These are phyloP conservation scores for Boletus speciosus DNA, from an alignment of 768 basidiomycete genomes.

Conservation along the genomic window DNA sequence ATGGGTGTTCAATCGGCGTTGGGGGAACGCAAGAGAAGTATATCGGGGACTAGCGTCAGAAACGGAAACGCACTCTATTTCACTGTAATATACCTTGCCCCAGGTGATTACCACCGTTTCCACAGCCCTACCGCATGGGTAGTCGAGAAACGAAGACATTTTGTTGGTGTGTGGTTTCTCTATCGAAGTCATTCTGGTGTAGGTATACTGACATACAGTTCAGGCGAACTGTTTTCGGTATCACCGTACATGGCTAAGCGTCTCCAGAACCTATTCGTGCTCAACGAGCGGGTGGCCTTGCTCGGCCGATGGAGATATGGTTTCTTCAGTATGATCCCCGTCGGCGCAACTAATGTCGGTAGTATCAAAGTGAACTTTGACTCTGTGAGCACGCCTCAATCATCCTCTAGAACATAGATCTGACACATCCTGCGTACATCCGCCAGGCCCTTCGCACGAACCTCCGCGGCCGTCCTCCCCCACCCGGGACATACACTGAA, in stretches of 20 bases:
- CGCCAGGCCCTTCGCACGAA: conserved; percentile 85
- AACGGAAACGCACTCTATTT: conserved; percentile 88
- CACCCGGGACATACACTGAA: conserved; percentile 85
- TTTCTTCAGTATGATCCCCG: conserved; percentile 96
- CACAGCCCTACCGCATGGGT: conserved; percentile 97
- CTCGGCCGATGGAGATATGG: conserved; percentile 94
- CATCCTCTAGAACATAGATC: neutral
- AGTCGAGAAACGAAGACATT: conserved; percentile 92
- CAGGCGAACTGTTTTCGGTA: conserved; percentile 93
- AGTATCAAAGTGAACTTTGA: conserved; percentile 97
- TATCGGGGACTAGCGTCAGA: conserved; percentile 49
- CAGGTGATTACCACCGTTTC: conserved; percentile 98
- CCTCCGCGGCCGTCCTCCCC: conserved; percentile 65
- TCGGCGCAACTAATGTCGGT: conserved; percentile 98
- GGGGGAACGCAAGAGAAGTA: conserved; percentile 31
- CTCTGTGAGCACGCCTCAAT: conserved; percentile 42
- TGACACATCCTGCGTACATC: neutral
- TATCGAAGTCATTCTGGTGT: neutral
- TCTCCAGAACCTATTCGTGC: conserved; percentile 87
- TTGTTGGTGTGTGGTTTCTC: conserved; percentile 61
- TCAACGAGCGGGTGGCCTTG: conserved; percentile 97
- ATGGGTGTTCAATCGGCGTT: conserved; percentile 55
- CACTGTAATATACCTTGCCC: conserved; percentile 94
- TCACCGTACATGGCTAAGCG: conserved; percentile 94
- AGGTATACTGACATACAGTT: neutral